phyloP scores from a whole-genome alignment of 805 yeast species.

The Kluyveromyces dobzhanskii region DNA sequence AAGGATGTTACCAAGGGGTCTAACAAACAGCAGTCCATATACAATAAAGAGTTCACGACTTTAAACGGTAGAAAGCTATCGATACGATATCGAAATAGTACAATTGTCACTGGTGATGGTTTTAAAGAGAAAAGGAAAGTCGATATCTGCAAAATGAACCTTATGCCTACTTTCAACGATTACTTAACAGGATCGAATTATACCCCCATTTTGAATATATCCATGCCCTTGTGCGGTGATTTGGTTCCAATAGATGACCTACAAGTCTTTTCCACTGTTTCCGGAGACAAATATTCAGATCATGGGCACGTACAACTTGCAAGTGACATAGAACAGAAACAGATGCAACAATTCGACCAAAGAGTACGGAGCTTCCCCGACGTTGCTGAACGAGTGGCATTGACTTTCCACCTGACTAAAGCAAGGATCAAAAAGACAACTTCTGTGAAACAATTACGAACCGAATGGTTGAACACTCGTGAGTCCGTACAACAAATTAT shows the following conservation, averaged over 20 bases:
- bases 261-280: conserved; percentile 6
- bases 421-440: not conserved
- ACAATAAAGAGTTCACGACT: conserved; percentile 38
- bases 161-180: conserved; percentile 48
- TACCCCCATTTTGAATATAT: conserved; percentile 51
- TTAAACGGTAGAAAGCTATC: conserved; percentile 47
- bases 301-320: conserved; percentile 4
- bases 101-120: conserved; percentile 49
- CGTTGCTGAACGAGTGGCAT: conserved; percentile 1
- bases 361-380: conserved; percentile 3
- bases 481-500: not conserved
- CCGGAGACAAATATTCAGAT: not conserved
- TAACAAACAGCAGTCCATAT: conserved; percentile 22
- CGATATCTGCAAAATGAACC: conserved; percentile 37
- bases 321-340: not conserved
- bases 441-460: not conserved
- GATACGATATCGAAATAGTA: conserved; percentile 40
- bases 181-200: conserved; percentile 49
- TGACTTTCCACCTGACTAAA: conserved; percentile 2
- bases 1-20: conserved; percentile 20
- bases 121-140: conserved; percentile 40
- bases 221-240: conserved; percentile 44
- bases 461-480: not conserved
- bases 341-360: conserved; percentile 7
- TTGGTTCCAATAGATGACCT: conserved; percentile 19